Base-by-base conservation (phyloP, 805 yeast genomes). In the Schwanniomyces pseudopolymorphus region DNA sequence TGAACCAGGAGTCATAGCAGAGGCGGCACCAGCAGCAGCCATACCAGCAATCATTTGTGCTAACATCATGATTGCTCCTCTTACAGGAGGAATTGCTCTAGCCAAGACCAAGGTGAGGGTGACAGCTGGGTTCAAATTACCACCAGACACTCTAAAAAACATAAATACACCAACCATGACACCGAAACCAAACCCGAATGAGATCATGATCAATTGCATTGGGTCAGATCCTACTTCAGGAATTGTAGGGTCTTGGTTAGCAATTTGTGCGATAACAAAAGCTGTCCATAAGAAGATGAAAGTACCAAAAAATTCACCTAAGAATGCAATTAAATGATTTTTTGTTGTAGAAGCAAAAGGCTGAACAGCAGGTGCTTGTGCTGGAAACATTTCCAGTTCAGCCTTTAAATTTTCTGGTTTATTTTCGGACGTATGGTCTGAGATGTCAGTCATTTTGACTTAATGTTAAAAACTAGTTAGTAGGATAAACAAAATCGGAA, bases 11-110 rank as follows among this genome's bases (percentile, higher is more conserved):
- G 92, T 85, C 84, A 88, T 79, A 38, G 89, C 94, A 52, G 80
- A 70, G 41, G 89, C 95, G 39, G 89, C 92, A 66, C 89, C 96
- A 46, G 92, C 96, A 46, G 96, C 96, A 58, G 89, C 89, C 84
- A 89, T 85, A 67, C 96, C 96, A 43, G 87, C 96, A 63, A 87
- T 67, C 60, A 88, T 63, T 72, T 89, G 96, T 35, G 91, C 55
- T 45, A 84, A 39, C 67, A 80, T 68, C 83, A 85, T 81, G 46
- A 85, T 63, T 19, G 73, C 64, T 55, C 86, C 91, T 66, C 94
- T 81, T 26, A 85, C 50, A 46, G 90, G 89, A 36, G 89, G 78
- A 49, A 86, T 77, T 45, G 89, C 92, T 52, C 87, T 78, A 17
- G 87, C 84, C 38, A 86, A 69, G n/a, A 82, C 77, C 61, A 89